Percentiles rank a stretch among this genome's conserved stretches.
Evolutionary conservation across 2,329 filamentous ascomycete species (phyloP).

Genomic region (Chrysoporthe austroafricana): DNA sequence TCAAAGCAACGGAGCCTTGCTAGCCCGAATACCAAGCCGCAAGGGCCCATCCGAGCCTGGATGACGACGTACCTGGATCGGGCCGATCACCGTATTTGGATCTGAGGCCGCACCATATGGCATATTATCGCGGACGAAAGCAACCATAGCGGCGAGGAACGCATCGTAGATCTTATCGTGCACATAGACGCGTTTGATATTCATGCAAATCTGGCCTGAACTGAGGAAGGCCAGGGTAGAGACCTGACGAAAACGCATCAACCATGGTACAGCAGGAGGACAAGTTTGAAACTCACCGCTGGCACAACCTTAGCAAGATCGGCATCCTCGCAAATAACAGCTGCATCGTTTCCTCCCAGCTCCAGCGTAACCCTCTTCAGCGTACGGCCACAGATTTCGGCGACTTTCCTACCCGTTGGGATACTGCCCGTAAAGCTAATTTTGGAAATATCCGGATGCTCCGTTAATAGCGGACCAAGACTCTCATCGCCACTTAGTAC

Average conservation of each 20-base stretch:
- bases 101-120: conserved; percentile 49
- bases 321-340: conserved; percentile 49
- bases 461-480: conserved; percentile 62
- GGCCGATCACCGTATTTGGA: conserved; percentile 50
- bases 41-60: background rate
- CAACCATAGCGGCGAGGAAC: conserved; percentile 51
- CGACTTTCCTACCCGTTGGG: conserved; percentile 41
- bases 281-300: conserved; percentile 9
- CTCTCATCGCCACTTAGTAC: conserved; percentile 62
- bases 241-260: conserved; percentile 33
- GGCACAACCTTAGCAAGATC: conserved; percentile 45
- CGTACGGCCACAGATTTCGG: conserved; percentile 46
- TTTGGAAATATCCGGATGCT: conserved; percentile 64
- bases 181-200: conserved; percentile 54
- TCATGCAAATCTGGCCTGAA: conserved; percentile 58
- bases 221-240: conserved; percentile 58
- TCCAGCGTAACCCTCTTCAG: conserved; percentile 53
- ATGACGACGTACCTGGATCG: conserved; percentile 43
- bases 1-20: no score
- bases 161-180: conserved; percentile 53
- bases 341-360: conserved; percentile 42
- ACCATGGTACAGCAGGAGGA: background rate
- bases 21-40: no score
- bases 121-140: conserved; percentile 42
- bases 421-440: conserved; percentile 67